Percentiles rank a stretch among this genome's conserved stretches.
Conservation (phyloP, 1,139 yeast species). For the Suhomyces wounanorum region DNA sequence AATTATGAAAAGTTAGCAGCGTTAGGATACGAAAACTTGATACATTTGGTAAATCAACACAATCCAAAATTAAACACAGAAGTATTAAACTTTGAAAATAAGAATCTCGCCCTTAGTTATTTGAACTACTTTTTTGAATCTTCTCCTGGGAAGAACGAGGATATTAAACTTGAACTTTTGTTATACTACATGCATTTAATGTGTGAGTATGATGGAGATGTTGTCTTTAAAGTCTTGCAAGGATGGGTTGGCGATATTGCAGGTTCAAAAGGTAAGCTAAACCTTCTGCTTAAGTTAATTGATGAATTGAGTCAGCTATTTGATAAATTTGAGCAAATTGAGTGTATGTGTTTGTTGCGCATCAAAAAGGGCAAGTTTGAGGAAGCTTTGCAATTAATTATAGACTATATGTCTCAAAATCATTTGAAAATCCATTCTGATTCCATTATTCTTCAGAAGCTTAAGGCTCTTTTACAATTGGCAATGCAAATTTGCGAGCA, state of each 20-base stretch:
- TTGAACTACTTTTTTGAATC: conserved; percentile 24
- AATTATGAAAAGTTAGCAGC: conserved; percentile 42
- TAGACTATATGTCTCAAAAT: conserved; percentile 21
- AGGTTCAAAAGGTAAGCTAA: conserved; percentile 7
- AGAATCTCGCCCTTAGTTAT: conserved; percentile 28
- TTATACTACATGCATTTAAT: conserved; percentile 35
- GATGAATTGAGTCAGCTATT: conserved; percentile 15
- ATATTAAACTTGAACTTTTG: conserved; percentile 19
- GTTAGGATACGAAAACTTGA: conserved; percentile 39
- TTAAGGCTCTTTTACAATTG: conserved; percentile 34
- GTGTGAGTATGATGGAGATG: conserved; percentile 16
- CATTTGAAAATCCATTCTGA: conserved; percentile 14
- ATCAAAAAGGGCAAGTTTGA: conserved; percentile 23
- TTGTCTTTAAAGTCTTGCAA: conserved; percentile 22
- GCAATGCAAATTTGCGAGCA: conserved; percentile 39
- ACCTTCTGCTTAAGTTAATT: neutral
- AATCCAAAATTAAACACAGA: conserved; percentile 41
- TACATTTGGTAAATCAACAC: conserved; percentile 35
- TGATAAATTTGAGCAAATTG: conserved; percentile 29
- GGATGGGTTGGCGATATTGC: conserved; percentile 4
- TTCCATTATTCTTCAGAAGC: conserved; percentile 7
- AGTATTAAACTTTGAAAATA: conserved; percentile 32
- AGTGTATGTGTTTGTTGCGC: conserved; percentile 34
- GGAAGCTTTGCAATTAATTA: conserved; percentile 31
- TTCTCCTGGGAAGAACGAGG: neutral